These are phyloP conservation scores for Phanerochaete carnosa DNA, from an alignment of 768 basidiomycete genomes.

Conservation along the genomic window DNA sequence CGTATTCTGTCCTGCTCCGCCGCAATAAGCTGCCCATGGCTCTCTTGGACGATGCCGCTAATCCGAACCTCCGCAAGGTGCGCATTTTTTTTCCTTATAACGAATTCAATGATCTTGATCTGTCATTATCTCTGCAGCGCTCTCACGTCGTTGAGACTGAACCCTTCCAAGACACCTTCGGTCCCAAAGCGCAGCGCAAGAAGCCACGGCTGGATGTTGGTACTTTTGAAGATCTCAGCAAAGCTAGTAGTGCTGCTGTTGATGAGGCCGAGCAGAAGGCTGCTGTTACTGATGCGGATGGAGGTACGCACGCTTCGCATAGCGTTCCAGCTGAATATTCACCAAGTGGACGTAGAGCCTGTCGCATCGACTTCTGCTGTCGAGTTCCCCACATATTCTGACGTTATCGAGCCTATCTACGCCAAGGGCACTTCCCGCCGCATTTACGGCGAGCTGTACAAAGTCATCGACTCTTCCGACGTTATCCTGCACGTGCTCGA, in stretches of 20 bases:
- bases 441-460: slow-evolving; percentile 98
- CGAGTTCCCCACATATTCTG: slow-evolving; percentile 65
- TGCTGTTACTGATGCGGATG: slow-evolving; percentile 34
- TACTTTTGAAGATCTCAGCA: slow-evolving; percentile 86
- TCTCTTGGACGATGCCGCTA: slow-evolving; percentile 84
- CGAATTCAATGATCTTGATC: neutral
- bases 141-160: slow-evolving; percentile 96
- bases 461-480: slow-evolving; percentile 98
- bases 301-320: slow-evolving; percentile 33
- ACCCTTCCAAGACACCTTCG: slow-evolving; percentile 92
- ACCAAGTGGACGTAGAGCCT: slow-evolving; percentile 33
- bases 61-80: slow-evolving; percentile 77
- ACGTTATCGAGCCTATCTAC: slow-evolving; percentile 87
- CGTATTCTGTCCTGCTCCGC: slow-evolving; percentile 91
- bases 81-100: slow-evolving; percentile 8
- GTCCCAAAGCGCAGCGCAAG: slow-evolving; percentile 94
- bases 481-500: slow-evolving; percentile 94
- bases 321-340: neutral
- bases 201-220: slow-evolving; percentile 84
- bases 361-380: slow-evolving; percentile 42
- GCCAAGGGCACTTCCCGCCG: slow-evolving; percentile 93
- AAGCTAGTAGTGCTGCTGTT: slow-evolving; percentile 51
- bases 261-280: slow-evolving; percentile 47
- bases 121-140: slow-evolving; percentile 47
- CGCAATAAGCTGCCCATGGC: slow-evolving; percentile 98